A percentile compares a stretch with the other conserved stretches of the same genome.
phyloP scores from a whole-genome alignment of 768 basidiomycete genomes.

The Tylopilus rubrobrunneus region DNA sequence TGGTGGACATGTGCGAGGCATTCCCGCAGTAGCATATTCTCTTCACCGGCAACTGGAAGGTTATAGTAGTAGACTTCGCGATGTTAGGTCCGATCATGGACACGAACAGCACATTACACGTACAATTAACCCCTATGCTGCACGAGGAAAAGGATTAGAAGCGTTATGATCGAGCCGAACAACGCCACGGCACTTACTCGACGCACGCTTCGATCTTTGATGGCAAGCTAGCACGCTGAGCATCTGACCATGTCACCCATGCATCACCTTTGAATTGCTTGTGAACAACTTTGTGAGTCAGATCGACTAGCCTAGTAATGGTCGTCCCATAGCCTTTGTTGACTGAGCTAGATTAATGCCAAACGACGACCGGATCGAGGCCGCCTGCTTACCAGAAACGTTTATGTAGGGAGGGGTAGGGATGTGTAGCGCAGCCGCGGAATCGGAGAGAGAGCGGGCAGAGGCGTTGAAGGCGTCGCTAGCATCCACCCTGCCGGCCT shows the following conservation, averaged over 20 bases:
- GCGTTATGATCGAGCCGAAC: not conserved
- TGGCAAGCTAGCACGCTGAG: conserved; percentile 2
- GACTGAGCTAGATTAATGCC: not conserved
- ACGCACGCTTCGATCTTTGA: conserved; percentile 5
- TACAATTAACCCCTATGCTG: conserved; percentile 6
- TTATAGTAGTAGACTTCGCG: not conserved
- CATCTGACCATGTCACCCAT: conserved; percentile 6
- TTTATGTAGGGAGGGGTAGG: not conserved
- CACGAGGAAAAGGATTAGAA: not conserved
- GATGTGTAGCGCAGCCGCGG: not conserved
- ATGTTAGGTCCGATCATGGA: not conserved
- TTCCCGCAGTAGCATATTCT: not conserved
- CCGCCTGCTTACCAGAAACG: not conserved
- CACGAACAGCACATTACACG: not conserved
- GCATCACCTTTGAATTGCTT: conserved; percentile 4
- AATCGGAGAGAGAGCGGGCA: not conserved
- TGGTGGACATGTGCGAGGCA: conserved; percentile 5
- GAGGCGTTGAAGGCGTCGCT: not conserved
- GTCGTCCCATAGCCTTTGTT: not conserved
- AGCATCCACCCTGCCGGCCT: not conserved
- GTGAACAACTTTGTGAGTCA: not conserved
- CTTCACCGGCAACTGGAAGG: not conserved
- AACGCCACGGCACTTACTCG: not conserved
- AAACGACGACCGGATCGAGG: too few species aligned
- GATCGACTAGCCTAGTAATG: not conserved